Conservation (phyloP, 495 filamentous ascomycete species). For the Talaromyces stipitatus region DNA sequence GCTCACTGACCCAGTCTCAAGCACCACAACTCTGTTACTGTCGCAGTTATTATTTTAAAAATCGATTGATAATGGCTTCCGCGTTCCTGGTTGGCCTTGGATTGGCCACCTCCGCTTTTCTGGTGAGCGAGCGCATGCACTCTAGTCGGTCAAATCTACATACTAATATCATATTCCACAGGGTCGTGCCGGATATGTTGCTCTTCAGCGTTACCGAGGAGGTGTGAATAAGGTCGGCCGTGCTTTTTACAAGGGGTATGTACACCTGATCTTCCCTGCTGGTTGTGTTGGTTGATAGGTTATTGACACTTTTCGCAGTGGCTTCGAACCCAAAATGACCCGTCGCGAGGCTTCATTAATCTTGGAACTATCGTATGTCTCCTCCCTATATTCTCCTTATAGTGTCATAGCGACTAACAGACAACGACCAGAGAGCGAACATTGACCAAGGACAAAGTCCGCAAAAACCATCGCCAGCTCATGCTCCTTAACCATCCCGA, state of each 20-base stretch:
- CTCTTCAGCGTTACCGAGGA: slow-evolving; percentile 73
- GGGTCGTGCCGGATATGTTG: slow-evolving; percentile 88
- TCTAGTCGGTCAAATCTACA: neutral
- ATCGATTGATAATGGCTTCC: slow-evolving; percentile 55
- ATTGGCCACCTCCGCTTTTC: slow-evolving; percentile 67
- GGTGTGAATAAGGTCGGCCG: slow-evolving; percentile 72
- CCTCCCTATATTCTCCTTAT: neutral
- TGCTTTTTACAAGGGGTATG: slow-evolving; percentile 83
- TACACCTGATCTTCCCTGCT: neutral
- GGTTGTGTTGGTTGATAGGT: neutral
- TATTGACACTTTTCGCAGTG: slow-evolving; percentile 26
- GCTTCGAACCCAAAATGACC: slow-evolving; percentile 92
- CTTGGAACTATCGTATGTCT: slow-evolving; percentile 73
- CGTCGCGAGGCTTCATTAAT: slow-evolving; percentile 86
- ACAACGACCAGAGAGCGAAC: slow-evolving; percentile 59
- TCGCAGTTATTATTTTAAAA: neutral
- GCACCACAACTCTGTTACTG: neutral
- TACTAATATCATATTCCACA: slow-evolving; percentile 21
- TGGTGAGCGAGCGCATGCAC: slow-evolving; percentile 42
- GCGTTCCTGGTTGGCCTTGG: slow-evolving; percentile 71
- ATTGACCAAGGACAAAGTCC: slow-evolving; percentile 82
- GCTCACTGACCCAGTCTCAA: neutral
- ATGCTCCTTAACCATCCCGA: slow-evolving; percentile 99
- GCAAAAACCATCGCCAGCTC: slow-evolving; percentile 91
- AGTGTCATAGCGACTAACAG: neutral